Conservation (phyloP, 495 filamentous ascomycete genomes). For the Hypoxylon trugodes region DNA sequence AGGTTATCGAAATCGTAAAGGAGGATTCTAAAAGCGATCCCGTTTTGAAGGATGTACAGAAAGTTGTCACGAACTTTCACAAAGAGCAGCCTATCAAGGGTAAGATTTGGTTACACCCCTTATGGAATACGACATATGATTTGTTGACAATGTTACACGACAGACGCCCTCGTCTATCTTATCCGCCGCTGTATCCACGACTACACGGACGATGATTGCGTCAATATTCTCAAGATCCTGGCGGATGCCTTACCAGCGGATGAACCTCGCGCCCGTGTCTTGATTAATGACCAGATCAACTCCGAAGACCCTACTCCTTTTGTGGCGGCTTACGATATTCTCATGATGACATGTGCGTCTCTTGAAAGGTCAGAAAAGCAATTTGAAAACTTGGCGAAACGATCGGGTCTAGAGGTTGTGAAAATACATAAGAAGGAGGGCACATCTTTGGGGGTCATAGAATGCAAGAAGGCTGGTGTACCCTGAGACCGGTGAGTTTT, state of each 20-base stretch:
- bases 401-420: conserved; percentile 11
- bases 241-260: conserved; percentile 26
- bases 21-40: conserved; percentile 28
- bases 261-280: conserved; percentile 31
- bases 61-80: conserved; percentile 44
- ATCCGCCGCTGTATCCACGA: conserved; percentile 49
- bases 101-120: background rate
- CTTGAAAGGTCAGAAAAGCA: conserved; percentile 19
- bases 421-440: conserved; percentile 20
- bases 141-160: background rate
- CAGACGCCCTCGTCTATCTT: conserved; percentile 48
- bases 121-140: no score
- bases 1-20: conserved; percentile 29
- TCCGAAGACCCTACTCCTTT: conserved; percentile 27
- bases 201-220: conserved; percentile 46
- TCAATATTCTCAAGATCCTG: conserved; percentile 41
- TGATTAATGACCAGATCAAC: conserved; percentile 50
- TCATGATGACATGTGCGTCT: conserved; percentile 27
- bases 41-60: conserved; percentile 35
- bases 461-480: conserved; percentile 26
- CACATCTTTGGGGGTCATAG: conserved; percentile 12
- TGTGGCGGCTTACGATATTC: conserved; percentile 31
- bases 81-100: conserved; percentile 42
- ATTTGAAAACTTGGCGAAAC: conserved; percentile 5
- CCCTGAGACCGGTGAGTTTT: no score